phyloP scores from a whole-genome alignment of 768 basidiomycete species.

The Trametes elegans region DNA sequence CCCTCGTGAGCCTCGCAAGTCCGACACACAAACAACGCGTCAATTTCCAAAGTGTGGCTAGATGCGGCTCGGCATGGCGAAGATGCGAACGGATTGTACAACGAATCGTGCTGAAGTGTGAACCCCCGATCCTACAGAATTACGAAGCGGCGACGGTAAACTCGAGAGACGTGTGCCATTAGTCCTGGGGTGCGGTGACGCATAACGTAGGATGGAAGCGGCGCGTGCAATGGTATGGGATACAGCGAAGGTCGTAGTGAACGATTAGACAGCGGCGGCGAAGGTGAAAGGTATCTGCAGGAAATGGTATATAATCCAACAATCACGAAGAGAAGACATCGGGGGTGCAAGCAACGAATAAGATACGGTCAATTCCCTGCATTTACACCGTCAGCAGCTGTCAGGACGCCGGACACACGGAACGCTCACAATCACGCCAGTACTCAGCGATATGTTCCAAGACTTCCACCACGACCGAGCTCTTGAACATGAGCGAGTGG shows the following conservation, averaged over 20 bases:
- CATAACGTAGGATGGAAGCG: slow-evolving; percentile 15
- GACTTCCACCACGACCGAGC: slow-evolving; percentile 82
- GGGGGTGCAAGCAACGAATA: slow-evolving; percentile 16
- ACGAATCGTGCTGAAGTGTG: slow-evolving; percentile 6
- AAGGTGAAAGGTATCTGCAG: slow-evolving; percentile 20
- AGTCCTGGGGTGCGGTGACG: slow-evolving; percentile 13
- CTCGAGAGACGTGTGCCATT: slow-evolving; percentile 9
- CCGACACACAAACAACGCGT: slow-evolving; percentile 12
- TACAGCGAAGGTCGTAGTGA: slow-evolving; percentile 11
- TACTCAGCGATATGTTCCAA: slow-evolving; percentile 64
- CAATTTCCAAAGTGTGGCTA: slow-evolving; percentile 1
- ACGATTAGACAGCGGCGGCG: slow-evolving; percentile 12
- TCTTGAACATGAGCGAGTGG: slow-evolving; percentile 92
- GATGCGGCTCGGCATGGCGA: background rate
- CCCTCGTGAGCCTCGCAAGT: background rate
- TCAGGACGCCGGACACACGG: background rate
- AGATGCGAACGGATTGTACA: slow-evolving; percentile 16
- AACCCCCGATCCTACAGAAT: slow-evolving; percentile 13
- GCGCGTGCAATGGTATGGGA: slow-evolving; percentile 22
- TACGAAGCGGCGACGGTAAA: slow-evolving; percentile 7
- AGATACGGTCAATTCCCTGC: slow-evolving; percentile 17
- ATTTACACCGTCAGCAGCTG: background rate
- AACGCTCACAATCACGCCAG: slow-evolving; percentile 30
- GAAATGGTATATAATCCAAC: slow-evolving; percentile 33
- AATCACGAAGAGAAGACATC: slow-evolving; percentile 23